Conservation (phyloP, 139 green algal species). For the Chlamydomonas urium region DNA sequence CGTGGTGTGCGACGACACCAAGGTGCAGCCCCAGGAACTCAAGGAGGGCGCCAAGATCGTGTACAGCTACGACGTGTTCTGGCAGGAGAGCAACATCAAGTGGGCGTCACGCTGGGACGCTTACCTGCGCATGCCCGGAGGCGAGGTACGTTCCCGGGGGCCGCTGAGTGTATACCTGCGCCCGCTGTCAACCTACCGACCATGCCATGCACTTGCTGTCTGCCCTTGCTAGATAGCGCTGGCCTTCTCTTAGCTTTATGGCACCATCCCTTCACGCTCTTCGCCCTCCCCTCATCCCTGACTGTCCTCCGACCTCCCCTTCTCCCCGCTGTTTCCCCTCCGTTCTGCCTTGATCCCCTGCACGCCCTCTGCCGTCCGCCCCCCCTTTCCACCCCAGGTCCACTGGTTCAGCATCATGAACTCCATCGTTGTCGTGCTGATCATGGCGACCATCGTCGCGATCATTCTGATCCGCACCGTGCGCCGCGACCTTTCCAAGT, state of each 20-base stretch:
- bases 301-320: too few relatives aligned
- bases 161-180: too few relatives aligned
- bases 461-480: constrained; percentile 99
- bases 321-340: too few relatives aligned
- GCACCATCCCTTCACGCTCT: too few relatives aligned
- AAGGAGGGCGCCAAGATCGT: constrained; percentile 65
- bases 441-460: constrained; percentile 96
- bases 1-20: constrained; percentile 58
- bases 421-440: constrained; percentile 98
- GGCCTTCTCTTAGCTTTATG: too few relatives aligned
- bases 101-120: constrained; percentile 98
- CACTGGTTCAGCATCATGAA: constrained; percentile 99
- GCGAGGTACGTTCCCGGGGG: constrained; percentile 57
- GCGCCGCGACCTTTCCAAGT: constrained; percentile 91
- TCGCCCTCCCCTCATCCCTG: too few relatives aligned
- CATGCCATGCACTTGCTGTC: too few relatives aligned
- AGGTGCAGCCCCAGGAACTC: constrained; percentile 53
- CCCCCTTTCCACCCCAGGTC: constrained; percentile 73
- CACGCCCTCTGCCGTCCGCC: not conserved
- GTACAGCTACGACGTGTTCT: constrained; percentile 93
- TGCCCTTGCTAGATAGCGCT: too few relatives aligned
- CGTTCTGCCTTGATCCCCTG: not conserved
- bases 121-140: constrained; percentile 92
- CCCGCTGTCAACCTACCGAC: too few relatives aligned
- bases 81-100: constrained; percentile 73